Conservation (phyloP, 352 stramenopile genomes). For the Phytopythium cucurbitacearum region DNA sequence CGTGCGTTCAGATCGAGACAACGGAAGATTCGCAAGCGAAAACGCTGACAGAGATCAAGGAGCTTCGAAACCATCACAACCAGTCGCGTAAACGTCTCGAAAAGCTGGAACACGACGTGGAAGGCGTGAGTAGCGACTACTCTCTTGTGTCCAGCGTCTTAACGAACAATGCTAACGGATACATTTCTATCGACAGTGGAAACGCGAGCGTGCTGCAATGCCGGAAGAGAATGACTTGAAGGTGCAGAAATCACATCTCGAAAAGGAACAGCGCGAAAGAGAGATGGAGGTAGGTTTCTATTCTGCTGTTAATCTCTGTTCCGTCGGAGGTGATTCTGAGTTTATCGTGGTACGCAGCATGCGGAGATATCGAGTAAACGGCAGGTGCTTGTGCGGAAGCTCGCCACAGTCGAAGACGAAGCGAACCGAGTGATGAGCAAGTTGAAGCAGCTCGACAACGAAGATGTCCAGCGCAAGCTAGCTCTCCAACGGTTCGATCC, state of each 20-base stretch:
- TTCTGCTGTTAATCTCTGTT: too few relatives aligned
- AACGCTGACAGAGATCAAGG: constrained; percentile 61
- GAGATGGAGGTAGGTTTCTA: constrained; percentile 50
- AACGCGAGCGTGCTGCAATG: constrained; percentile 48
- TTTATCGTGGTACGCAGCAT: constrained; percentile 32
- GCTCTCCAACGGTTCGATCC: constrained; percentile 54
- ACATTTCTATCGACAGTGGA: constrained; percentile 36
- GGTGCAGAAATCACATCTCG: constrained; percentile 51
- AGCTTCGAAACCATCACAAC: constrained; percentile 73
- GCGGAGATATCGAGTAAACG: constrained; percentile 67
- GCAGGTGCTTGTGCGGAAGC: constrained; percentile 44
- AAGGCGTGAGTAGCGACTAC: constrained; percentile 25
- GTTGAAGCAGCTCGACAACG: constrained; percentile 66
- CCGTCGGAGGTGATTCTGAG: too few relatives aligned
- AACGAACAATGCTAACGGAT: background rate
- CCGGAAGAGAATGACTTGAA: constrained; percentile 45
- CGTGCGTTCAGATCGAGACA: constrained; percentile 43
- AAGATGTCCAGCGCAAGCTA: constrained; percentile 61
- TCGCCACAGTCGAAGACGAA: constrained; percentile 44
- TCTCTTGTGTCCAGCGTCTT: background rate
- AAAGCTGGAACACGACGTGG: constrained; percentile 55
- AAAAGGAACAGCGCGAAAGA: constrained; percentile 61
- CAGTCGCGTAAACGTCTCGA: constrained; percentile 57
- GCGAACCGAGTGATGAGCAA: constrained; percentile 48
- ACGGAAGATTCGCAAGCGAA: constrained; percentile 63